Conservation (phyloP, 495 filamentous ascomycete species). For the Parathielavia hyrcaniae region DNA sequence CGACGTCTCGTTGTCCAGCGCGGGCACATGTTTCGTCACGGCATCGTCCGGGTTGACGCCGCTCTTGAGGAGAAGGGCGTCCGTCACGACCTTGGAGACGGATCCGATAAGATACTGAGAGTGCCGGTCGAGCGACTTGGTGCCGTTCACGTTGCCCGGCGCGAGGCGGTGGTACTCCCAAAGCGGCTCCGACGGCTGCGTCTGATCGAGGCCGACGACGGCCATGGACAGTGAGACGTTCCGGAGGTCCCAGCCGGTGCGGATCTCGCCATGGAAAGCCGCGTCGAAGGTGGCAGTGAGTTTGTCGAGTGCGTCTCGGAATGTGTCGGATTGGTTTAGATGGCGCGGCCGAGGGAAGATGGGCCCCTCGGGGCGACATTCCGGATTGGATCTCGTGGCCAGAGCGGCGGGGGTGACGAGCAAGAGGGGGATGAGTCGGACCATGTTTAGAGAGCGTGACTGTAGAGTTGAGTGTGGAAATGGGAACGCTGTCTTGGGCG, state of each 20-base stretch:
- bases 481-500: not conserved
- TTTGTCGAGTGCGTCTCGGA: not conserved
- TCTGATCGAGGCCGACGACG: not conserved
- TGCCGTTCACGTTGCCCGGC: conserved; percentile 5
- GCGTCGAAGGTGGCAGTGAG: conserved; percentile 1
- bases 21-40: not conserved
- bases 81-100: conserved; percentile 1
- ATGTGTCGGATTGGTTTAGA: not conserved
- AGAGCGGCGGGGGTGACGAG: not conserved
- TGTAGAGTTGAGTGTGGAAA: not conserved
- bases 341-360: conserved; percentile 4
- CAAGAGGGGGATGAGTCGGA: not conserved
- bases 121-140: not conserved
- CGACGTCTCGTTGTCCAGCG: conserved; percentile 1
- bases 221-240: conserved; percentile 4
- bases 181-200: not conserved
- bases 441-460: not conserved
- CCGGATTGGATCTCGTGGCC: not conserved
- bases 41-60: conserved; percentile 2
- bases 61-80: not conserved
- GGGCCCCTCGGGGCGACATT: not conserved
- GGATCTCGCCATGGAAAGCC: conserved; percentile 1
- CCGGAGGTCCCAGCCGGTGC: not conserved
- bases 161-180: conserved; percentile 7
- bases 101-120: conserved; percentile 5